Evolutionary conservation across 305 asterid species (phyloP), one percentile per base, ranked within the genome.

Genomic region (Fraxinus nigra): DNA sequence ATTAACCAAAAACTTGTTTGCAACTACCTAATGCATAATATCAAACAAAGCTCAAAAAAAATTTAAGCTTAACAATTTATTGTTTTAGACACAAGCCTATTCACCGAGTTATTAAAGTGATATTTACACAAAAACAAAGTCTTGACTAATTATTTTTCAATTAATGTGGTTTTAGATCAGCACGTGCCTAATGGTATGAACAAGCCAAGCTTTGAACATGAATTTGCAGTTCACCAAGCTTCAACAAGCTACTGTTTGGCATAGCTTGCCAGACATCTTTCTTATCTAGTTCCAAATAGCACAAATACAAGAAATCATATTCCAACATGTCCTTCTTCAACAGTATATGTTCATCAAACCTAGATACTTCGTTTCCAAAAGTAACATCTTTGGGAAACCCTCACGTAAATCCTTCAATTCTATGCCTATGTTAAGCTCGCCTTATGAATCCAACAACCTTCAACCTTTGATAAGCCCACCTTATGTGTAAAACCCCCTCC

Each of bases 171-270:
- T 61, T 9, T 7, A 61, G 28, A 61, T 61, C 70, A 61, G 70
- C 70, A 6, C 32, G 10, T 14, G 38, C 7, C 70, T 22, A 8
- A 61, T 13, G 18, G 6, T 11, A 67, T 67, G 35, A 67, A 67
- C 38, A 30, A 30, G 20, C 7, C 74, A 67, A 67, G 37, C 38
- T 28, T 26, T 13, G 22, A 30, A 30, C 22, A 67, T 28, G 74
- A 67, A 18, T 13, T 28, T 26, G 74, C 11, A 67, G 74, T 67
- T 67, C 74, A 67, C 35, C 79, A 61, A 78, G 80, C 78, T 79
- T 79, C 54, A 65, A 40, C 26, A 75, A 16, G 38, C 72, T 78
- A 34, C 30, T 13, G 10, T 20, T 43, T 34, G 18, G 24, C 38
- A 74, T 79, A 72, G 56, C 11, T 77, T 67, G 38, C 5, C 7